phyloP scores from a whole-genome alignment of 768 basidiomycete genomes.

The Phlebiopsis gigantea region DNA sequence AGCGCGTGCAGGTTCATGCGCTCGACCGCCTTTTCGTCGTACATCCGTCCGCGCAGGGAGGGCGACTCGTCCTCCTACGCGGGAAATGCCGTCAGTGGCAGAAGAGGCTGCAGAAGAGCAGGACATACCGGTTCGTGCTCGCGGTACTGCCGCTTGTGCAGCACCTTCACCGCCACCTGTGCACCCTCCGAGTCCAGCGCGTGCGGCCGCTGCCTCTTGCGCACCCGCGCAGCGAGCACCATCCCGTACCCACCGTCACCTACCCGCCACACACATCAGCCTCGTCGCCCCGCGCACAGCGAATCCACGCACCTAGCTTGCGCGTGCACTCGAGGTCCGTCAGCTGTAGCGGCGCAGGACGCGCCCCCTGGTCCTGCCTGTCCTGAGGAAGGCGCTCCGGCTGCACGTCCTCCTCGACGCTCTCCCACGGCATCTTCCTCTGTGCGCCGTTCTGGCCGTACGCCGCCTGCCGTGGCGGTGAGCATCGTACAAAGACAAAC shows the following conservation, averaged over 20 bases:
- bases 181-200: neutral
- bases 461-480: neutral
- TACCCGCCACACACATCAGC: neutral
- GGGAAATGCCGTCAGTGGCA: neutral
- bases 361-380: neutral
- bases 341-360: neutral
- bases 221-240: neutral
- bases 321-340: slow-evolving; percentile 1
- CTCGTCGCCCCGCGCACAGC: neutral
- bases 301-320: neutral
- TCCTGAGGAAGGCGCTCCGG: neutral
- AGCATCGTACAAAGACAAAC: neutral
- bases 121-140: neutral
- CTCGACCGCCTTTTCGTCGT: slow-evolving; percentile 30
- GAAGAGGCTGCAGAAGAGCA: neutral
- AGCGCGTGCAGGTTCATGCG: slow-evolving; percentile 34
- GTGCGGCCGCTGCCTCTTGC: neutral
- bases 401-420: neutral
- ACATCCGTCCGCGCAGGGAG: neutral
- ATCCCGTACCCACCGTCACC: neutral
- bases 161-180: neutral
- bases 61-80: neutral
- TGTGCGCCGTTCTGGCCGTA: neutral
- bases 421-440: neutral
- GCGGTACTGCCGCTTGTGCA: neutral